Evolutionary conservation across 2,329 filamentous ascomycete genomes (phyloP).

Genomic region (Fusarium temperatum): DNA sequence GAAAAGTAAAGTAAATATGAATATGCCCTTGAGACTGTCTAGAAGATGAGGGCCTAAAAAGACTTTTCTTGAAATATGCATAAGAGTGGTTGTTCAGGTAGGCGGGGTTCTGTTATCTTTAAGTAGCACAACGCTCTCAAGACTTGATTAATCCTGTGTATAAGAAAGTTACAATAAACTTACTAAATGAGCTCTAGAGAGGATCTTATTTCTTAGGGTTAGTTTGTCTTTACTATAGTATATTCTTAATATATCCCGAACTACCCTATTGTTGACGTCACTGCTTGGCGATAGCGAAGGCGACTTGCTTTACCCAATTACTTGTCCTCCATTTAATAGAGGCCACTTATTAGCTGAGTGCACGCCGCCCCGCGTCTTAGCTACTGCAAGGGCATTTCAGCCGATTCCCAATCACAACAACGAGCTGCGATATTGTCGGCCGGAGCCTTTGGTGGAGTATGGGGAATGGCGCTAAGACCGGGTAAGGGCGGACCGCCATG

Average conservation of each 20-base stretch:
- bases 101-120: too few species aligned
- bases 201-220: too few species aligned
- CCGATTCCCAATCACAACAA: neutral
- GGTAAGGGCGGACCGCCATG: conserved; percentile 8
- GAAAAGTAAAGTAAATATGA: too few species aligned
- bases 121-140: fast-evolving
- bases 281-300: neutral
- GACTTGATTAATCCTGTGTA: too few species aligned
- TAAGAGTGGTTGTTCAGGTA: too few species aligned
- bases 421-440: neutral
- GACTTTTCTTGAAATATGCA: fast-evolving
- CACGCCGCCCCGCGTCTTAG: neutral
- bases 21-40: too few species aligned
- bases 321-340: neutral
- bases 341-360: fast-evolving
- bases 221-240: too few species aligned
- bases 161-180: too few species aligned
- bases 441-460: neutral
- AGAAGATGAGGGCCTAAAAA: fast-evolving
- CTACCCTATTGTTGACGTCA: neutral
- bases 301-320: neutral
- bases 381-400: neutral
- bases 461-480: neutral
- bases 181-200: too few species aligned
- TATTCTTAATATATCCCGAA: neutral